Percentiles rank a stretch among this genome's conserved stretches.
Evolutionary conservation across 495 filamentous ascomycete species (phyloP).

Genomic region (Lasiosphaeria hispida): DNA sequence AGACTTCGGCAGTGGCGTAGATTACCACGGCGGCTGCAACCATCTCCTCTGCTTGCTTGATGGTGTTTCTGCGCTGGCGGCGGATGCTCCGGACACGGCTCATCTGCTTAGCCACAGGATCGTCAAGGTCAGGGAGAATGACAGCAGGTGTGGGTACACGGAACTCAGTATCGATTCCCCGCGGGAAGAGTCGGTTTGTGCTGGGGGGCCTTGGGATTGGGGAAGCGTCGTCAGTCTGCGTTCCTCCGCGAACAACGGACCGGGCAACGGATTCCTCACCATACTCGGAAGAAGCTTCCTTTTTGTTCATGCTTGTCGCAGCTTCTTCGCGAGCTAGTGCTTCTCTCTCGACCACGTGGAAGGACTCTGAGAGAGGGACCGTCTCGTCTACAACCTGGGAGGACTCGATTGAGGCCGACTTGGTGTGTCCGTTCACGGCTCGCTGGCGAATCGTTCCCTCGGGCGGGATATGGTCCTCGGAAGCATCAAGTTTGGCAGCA

Average conservation of each 20-base stretch:
- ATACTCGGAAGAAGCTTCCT: slow-evolving; percentile 31
- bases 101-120: slow-evolving; percentile 40
- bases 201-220: slow-evolving; percentile 26
- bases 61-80: slow-evolving; percentile 37
- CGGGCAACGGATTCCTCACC: slow-evolving; percentile 34
- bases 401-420: slow-evolving; percentile 7
- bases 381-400: slow-evolving; percentile 31
- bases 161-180: slow-evolving; percentile 32
- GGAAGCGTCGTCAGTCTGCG: slow-evolving; percentile 38
- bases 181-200: slow-evolving; percentile 15
- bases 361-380: slow-evolving; percentile 38
- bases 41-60: slow-evolving; percentile 44
- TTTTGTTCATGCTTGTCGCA: slow-evolving; percentile 20
- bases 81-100: slow-evolving; percentile 38
- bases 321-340: slow-evolving; percentile 31
- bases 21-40: slow-evolving; percentile 48
- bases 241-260: slow-evolving; percentile 30
- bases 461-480: neutral
- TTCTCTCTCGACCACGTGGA: slow-evolving; percentile 35
- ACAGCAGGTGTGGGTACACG: slow-evolving; percentile 43
- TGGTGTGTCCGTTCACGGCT: slow-evolving; percentile 5
- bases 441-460: neutral
- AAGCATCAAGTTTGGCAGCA: slow-evolving; percentile 18
- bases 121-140: slow-evolving; percentile 42
- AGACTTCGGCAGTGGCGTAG: slow-evolving; percentile 41